Base-by-base conservation (phyloP, 169 alveolate genomes). In the Cryptosporidium felis region DNA sequence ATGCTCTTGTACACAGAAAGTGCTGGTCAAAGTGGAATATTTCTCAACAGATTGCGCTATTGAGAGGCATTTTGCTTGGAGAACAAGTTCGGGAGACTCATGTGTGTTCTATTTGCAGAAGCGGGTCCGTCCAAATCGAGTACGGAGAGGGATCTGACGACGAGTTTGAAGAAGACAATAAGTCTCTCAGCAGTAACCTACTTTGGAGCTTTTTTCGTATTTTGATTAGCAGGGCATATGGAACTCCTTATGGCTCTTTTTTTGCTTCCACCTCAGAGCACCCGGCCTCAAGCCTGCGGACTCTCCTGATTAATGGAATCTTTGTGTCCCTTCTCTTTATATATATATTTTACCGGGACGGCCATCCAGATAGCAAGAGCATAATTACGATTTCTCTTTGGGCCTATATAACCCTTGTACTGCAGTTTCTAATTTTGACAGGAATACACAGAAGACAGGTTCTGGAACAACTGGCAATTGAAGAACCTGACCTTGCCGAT, bases 361-460 rank as follows among this genome's bases (percentile, higher is more conserved):
- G 46, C 21, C 21, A 32, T 49, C 46, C 82, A 28, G 62, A 49
- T 26, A 30, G 40, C 28, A 66, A 66, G 62, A 66, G 65, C 21
- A 14, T 66, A 18, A 66, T 66, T 30, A 49, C 65, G n/a, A 45
- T 66, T 10, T 46, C 51, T 44, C 38, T 66, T 21, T 66, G 82
- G 82, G 62, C 45, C 8, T 66, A 66, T 34, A 66, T 49, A 32
- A 49, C 62, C 6, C 26, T 66, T n/a, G 46, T 66, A 12, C 18
- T 66, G 23, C 82, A 66, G 30, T 34, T 66, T 32, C 62, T 66
- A n/a, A 46, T 32, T 47, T 12, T 66, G 21, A 49, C 82, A 30
- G 82, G 82, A 46, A 49, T 66, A 21, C 38, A 66, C 28, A 66
- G 82, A 47, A 45, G 62, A 34, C 82, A 66, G 16, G 62, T 66